Conservation (phyloP, 192 early-diverging fungal species). For the Chytriomyces hyalinus region DNA sequence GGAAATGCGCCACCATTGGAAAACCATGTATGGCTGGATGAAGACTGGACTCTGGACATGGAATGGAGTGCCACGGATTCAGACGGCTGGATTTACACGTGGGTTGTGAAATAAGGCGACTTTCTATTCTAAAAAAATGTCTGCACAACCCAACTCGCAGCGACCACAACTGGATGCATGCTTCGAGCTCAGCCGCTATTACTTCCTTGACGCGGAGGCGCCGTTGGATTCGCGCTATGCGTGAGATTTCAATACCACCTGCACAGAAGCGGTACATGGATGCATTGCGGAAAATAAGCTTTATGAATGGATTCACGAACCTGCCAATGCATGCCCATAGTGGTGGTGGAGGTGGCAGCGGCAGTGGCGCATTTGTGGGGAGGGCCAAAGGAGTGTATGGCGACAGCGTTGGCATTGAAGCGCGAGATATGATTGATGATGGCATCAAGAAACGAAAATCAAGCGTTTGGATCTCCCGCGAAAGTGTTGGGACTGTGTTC, state of each 20-base stretch:
- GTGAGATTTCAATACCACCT: background rate
- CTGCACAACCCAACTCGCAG: background rate
- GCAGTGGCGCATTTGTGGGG: too few species aligned
- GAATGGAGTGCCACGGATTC: constrained; percentile 24
- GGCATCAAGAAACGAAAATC: too few species aligned
- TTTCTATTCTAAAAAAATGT: background rate
- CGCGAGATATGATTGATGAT: too few species aligned
- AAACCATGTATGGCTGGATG: constrained; percentile 15
- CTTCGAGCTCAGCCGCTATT: constrained; percentile 7
- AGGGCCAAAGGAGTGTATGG: too few species aligned
- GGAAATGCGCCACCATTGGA: constrained; percentile 1
- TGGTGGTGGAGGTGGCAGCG: too few species aligned
- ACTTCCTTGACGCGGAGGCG: constrained; percentile 26
- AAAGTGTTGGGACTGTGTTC: too few species aligned
- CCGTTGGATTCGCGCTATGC: constrained; percentile 27
- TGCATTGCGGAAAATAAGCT: too few species aligned
- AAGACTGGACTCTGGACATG: constrained; percentile 24
- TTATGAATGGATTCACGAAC: too few species aligned
- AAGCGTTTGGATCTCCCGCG: too few species aligned
- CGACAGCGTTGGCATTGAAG: too few species aligned
- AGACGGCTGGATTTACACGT: constrained; percentile 29
- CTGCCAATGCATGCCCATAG: too few species aligned
- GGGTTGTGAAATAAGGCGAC: background rate
- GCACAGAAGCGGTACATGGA: background rate
- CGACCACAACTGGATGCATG: constrained; percentile 28